phyloP scores from a whole-genome alignment of 1,284 basidiomycete genomes.

The Sporisorium exsertum region DNA sequence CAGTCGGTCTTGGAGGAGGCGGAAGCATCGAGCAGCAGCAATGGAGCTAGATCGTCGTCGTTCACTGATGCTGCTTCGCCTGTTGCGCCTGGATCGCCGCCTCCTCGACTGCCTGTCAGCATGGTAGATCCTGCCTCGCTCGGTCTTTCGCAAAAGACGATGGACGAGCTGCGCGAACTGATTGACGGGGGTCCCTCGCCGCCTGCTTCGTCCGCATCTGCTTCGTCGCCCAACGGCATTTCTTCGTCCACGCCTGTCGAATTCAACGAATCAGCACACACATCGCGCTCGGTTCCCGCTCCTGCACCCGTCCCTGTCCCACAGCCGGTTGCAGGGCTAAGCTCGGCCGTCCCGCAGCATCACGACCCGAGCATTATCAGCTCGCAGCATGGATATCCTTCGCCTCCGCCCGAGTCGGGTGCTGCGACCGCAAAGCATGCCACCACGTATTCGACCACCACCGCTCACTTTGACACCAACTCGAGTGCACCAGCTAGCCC shows the following conservation, averaged over 20 bases:
- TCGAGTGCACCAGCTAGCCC: slow-evolving; percentile 22
- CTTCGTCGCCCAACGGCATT: slow-evolving; percentile 9
- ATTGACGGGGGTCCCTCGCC: slow-evolving; percentile 49
- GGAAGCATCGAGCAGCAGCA: slow-evolving; percentile 13
- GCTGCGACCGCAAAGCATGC: slow-evolving; percentile 15
- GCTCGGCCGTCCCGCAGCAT: slow-evolving; percentile 22
- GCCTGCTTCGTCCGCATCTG: slow-evolving; percentile 25
- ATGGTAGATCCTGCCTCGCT: slow-evolving; percentile 33
- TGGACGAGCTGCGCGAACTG: slow-evolving; percentile 59
- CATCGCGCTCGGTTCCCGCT: slow-evolving; percentile 18
- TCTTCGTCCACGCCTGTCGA: slow-evolving; percentile 5
- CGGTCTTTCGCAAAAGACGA: slow-evolving; percentile 50
- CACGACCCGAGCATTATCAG: slow-evolving; percentile 28
- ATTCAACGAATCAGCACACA: slow-evolving; percentile 3
- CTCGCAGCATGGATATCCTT: slow-evolving; percentile 40
- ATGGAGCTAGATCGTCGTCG: neutral
- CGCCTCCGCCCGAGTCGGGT: slow-evolving; percentile 32
- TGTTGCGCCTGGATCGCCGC: neutral
- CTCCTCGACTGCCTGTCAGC: slow-evolving; percentile 10
- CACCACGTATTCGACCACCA: slow-evolving; percentile 27
- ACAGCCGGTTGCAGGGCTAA: slow-evolving; percentile 36
- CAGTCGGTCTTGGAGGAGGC: slow-evolving; percentile 44
- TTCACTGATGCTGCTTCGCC: neutral
- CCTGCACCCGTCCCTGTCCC: slow-evolving; percentile 43
- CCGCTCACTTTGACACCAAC: slow-evolving; percentile 16